phyloP scores from a whole-genome alignment of 768 basidiomycete genomes.

The Mrakia frigida region DNA sequence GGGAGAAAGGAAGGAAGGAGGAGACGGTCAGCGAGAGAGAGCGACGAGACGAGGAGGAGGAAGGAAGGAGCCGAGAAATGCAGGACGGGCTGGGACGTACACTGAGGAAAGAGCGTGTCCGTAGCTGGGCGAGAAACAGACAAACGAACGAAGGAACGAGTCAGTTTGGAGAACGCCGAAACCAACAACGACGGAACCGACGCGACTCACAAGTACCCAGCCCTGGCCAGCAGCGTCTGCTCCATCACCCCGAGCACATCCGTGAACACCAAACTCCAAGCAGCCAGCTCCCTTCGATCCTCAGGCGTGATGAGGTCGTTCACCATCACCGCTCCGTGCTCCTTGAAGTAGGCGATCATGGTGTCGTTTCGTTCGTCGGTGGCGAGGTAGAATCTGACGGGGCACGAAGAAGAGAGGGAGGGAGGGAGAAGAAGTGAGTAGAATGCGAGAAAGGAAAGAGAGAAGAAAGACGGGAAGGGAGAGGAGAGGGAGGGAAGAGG shows the following conservation, averaged over 20 bases:
- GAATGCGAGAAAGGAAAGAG: background rate
- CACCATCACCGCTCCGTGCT: conserved; percentile 48
- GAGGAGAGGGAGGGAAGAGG: no score
- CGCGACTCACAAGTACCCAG: conserved; percentile 30
- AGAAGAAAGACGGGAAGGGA: background rate
- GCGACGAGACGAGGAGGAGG: no score
- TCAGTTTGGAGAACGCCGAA: background rate
- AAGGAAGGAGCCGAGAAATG: background rate
- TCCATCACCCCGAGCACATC: conserved; percentile 50
- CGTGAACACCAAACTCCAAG: conserved; percentile 50
- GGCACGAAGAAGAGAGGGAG: no score
- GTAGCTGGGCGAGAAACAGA: background rate
- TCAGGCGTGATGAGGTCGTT: conserved; percentile 49
- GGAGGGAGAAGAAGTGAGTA: background rate
- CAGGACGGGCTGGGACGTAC: background rate
- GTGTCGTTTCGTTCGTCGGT: conserved; percentile 48
- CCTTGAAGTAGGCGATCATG: conserved; percentile 42
- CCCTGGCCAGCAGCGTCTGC: conserved; percentile 45
- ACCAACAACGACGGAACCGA: background rate
- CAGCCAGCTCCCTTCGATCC: conserved; percentile 44
- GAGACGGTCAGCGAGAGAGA: no score
- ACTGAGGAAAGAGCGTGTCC: conserved; percentile 14
- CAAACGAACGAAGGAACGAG: background rate
- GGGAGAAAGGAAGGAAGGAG: background rate
- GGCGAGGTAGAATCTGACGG: conserved; percentile 38